These are phyloP conservation scores for Domatiomyces globalis DNA, from an alignment of 2,329 filamentous ascomycete genomes.

Conservation along the genomic window DNA sequence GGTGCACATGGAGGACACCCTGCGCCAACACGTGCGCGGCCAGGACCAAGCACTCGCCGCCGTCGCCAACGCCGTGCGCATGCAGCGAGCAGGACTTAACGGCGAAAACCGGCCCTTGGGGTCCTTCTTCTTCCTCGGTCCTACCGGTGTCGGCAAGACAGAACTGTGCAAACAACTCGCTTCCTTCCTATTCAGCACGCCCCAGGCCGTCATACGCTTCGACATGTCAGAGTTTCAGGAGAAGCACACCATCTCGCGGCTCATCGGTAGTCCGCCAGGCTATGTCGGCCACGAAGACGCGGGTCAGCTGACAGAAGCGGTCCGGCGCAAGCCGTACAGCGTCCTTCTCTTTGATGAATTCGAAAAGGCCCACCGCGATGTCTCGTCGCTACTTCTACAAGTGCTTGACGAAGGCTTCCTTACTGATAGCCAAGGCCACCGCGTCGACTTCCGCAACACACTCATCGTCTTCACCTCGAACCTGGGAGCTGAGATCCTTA, in stretches of 20 bases:
- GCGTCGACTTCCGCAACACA: conserved; percentile 91
- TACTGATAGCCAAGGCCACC: conserved; percentile 89
- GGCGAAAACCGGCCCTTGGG: conserved; percentile 84
- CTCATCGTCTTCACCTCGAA: conserved; percentile 95
- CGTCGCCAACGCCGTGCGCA: conserved; percentile 81
- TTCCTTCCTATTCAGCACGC: conserved; percentile 80
- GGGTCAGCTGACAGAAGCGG: conserved; percentile 87
- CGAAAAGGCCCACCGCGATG: conserved; percentile 92
- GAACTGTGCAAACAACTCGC: conserved; percentile 95
- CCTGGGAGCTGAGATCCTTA: conserved; percentile 79
- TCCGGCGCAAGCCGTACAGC: conserved; percentile 86
- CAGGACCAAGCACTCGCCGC: conserved; percentile 88
- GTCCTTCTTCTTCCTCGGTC: conserved; percentile 94
- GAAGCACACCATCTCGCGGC: conserved; percentile 83
- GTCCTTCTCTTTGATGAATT: conserved; percentile 95
- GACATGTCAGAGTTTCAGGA: conserved; percentile 98
- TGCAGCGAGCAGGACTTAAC: conserved; percentile 82
- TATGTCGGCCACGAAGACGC: conserved; percentile 97
- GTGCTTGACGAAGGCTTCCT: conserved; percentile 93
- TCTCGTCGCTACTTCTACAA: conserved; percentile 79
- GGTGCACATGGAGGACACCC: conserved; percentile 84
- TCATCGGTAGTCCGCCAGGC: conserved; percentile 85
- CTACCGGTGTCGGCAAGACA: conserved; percentile 93
- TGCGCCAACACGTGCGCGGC: conserved; percentile 71
- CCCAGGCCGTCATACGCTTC: conserved; percentile 79